These are phyloP conservation scores for Saccharomyces hybrid DNA, from an alignment of 1,139 yeast species.

Conservation along the genomic window DNA sequence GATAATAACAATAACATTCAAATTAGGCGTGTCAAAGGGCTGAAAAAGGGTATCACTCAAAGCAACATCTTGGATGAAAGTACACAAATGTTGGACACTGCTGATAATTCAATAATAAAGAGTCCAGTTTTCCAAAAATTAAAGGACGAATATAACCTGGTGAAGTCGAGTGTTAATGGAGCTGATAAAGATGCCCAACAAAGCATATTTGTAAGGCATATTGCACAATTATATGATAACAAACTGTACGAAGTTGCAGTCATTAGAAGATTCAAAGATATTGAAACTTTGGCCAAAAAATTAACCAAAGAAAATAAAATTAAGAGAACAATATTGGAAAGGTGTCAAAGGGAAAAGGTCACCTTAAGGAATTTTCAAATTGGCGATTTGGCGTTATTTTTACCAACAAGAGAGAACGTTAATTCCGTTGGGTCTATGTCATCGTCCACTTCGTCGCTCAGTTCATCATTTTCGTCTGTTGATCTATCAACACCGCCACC, in stretches of 20 bases:
- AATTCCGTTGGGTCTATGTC: slow-evolving; percentile 33
- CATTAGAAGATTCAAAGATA: slow-evolving; percentile 74
- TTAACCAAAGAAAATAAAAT: slow-evolving; percentile 66
- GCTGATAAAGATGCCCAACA: slow-evolving; percentile 24
- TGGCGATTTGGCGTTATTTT: slow-evolving; percentile 72
- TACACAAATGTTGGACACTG: slow-evolving; percentile 9
- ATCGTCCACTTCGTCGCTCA: slow-evolving; percentile 23
- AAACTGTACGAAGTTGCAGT: slow-evolving; percentile 58
- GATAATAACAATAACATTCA: slow-evolving; percentile 25
- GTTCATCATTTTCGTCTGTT: slow-evolving; percentile 29
- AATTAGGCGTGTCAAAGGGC: slow-evolving; percentile 64
- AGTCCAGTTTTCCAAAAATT: slow-evolving; percentile 24
- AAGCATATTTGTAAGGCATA: slow-evolving; percentile 12
- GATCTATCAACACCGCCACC: slow-evolving; percentile 32
- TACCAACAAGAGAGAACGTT: slow-evolving; percentile 52
- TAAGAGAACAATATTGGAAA: slow-evolving; percentile 40
- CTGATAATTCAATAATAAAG: slow-evolving; percentile 13
- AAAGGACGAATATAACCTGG: slow-evolving; percentile 14
- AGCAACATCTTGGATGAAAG: slow-evolving; percentile 30
- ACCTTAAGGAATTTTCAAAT: slow-evolving; percentile 57
- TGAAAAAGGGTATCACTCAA: slow-evolving; percentile 36
- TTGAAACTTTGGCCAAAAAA: slow-evolving; percentile 83
- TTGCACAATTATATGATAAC: slow-evolving; percentile 27
- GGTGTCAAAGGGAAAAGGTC: slow-evolving; percentile 43
- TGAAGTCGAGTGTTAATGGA: slow-evolving; percentile 7